Conservation (phyloP, 805 yeast species). For the Nakazawaea pomicola region DNA sequence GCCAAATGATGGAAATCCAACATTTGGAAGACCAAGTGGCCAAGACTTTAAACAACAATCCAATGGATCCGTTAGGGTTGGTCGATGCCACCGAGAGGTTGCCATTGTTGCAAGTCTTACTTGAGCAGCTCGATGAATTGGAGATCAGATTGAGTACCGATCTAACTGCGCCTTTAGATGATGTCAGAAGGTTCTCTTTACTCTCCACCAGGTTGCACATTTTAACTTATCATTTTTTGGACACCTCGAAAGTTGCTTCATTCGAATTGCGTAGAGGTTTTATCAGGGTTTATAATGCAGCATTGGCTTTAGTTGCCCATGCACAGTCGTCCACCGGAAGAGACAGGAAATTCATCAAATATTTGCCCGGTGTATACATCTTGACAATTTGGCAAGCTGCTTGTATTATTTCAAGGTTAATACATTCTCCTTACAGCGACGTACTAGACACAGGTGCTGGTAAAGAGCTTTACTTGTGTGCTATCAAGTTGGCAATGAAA, state of each 20-base stretch:
- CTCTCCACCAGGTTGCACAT: conserved; percentile 77
- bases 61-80: conserved; percentile 60
- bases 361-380: conserved; percentile 79
- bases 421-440: conserved; percentile 67
- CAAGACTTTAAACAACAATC: conserved; percentile 66
- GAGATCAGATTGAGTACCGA: conserved; percentile 48
- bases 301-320: conserved; percentile 65
- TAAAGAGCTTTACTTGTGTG: conserved; percentile 58
- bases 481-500: conserved; percentile 61
- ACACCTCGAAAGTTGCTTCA: conserved; percentile 40
- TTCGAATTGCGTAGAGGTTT: conserved; percentile 70
- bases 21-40: conserved; percentile 84
- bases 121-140: conserved; percentile 69
- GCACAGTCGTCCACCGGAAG: conserved; percentile 54
- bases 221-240: conserved; percentile 76
- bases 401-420: conserved; percentile 71
- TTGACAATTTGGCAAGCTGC: conserved; percentile 90
- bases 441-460: conserved; percentile 71
- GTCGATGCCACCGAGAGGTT: conserved; percentile 66
- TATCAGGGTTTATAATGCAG: conserved; percentile 74
- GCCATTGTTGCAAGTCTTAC: conserved; percentile 66
- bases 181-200: conserved; percentile 63
- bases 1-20: conserved; percentile 77
- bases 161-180: conserved; percentile 46
- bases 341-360: conserved; percentile 61